phyloP scores from a whole-genome alignment of 2,329 filamentous ascomycete species.

The Penicillium sp. region DNA sequence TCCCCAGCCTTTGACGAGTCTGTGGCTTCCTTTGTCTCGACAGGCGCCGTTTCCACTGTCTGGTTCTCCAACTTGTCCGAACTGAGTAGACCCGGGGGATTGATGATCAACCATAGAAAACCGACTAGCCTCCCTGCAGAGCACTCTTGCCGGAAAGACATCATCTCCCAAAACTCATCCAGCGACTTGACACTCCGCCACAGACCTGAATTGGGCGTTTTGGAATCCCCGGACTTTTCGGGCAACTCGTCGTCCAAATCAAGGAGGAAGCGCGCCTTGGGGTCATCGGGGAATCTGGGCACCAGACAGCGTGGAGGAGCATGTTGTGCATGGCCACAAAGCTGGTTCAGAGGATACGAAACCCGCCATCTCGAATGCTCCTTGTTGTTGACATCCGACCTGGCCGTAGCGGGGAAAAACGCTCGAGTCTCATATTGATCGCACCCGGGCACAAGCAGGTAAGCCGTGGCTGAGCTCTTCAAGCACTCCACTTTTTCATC shows the following conservation, averaged over 20 bases:
- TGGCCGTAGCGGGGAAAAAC: conserved; percentile 62
- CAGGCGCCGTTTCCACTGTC: background rate
- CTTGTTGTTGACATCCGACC: conserved; percentile 34
- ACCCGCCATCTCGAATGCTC: conserved; percentile 43
- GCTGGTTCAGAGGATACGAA: conserved; percentile 69
- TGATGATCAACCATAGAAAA: conserved; percentile 88
- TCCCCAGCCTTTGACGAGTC: background rate
- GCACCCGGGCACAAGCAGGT: conserved; percentile 81
- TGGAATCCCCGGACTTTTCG: conserved; percentile 28
- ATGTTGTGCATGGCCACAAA: conserved; percentile 60
- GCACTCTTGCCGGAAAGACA: conserved; percentile 94
- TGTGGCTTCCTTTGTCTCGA: background rate
- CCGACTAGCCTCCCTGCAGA: conserved; percentile 88
- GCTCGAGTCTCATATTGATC: conserved; percentile 75
- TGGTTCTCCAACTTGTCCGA: conserved; percentile 26
- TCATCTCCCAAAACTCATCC: conserved; percentile 98
- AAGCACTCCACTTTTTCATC: conserved; percentile 27
- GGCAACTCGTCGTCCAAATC: conserved; percentile 82
- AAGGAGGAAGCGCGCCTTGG: conserved; percentile 82
- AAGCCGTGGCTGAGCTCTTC: conserved; percentile 59
- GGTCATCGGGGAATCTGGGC: conserved; percentile 89
- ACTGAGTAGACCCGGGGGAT: conserved; percentile 50
- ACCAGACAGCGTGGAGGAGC: conserved; percentile 80
- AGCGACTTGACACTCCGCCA: conserved; percentile 83
- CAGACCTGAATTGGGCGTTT: conserved; percentile 50